Evolutionary conservation across 176 grass and related monocot genomes (phyloP).

Genomic region (Aegilops umbellulata): DNA sequence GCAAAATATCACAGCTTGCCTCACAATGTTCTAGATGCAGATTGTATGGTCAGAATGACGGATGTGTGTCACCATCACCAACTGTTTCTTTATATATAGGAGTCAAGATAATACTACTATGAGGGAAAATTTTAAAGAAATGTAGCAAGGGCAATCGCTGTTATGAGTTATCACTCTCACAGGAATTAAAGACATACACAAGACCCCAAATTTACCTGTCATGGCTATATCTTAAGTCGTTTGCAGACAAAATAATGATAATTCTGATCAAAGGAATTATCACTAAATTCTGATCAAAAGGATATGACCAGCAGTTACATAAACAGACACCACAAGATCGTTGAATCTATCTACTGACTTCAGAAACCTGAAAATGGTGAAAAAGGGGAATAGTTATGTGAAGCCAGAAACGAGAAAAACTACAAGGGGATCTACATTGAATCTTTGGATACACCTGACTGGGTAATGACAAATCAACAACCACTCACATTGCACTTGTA

Average conservation of each 20-base stretch:
- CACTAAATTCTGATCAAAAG: constrained; percentile 33
- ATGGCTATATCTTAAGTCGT: neutral
- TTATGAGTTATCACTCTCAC: neutral
- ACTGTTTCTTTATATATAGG: too few species aligned
- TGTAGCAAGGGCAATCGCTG: neutral
- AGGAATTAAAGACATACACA: neutral
- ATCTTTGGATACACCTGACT: neutral
- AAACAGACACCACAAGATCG: constrained; percentile 66
- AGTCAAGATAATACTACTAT: neutral
- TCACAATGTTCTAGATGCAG: too few species aligned
- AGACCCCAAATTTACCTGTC: neutral
- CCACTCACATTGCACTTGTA: constrained; percentile 61
- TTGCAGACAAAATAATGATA: neutral
- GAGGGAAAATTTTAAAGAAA: neutral
- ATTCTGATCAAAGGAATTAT: neutral
- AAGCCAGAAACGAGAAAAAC: constrained; percentile 9
- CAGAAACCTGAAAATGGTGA: constrained; percentile 59
- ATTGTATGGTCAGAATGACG: too few species aligned
- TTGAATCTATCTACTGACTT: constrained; percentile 76
- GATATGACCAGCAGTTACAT: constrained; percentile 87
- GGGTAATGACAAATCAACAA: constrained; percentile 6
- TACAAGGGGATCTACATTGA: neutral
- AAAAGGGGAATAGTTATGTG: neutral
- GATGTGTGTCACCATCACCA: too few species aligned
- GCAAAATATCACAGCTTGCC: too few species aligned